phyloP scores from a whole-genome alignment of 2,329 filamentous ascomycete genomes.

The Zalaria sp. region DNA sequence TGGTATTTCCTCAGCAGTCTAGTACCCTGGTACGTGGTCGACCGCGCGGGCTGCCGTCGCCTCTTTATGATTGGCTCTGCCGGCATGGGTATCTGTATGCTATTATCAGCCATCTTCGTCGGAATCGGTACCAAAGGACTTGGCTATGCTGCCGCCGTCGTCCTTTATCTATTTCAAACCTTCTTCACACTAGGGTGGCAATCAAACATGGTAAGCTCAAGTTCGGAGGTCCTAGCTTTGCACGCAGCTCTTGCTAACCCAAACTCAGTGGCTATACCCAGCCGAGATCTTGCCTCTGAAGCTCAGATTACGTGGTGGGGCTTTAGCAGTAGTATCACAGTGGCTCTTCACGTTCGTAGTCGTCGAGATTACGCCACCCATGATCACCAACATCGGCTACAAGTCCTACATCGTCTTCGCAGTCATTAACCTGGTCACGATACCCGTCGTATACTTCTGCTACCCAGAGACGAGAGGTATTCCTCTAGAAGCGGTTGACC shows the following conservation, averaged over 20 bases:
- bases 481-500: slow-evolving; percentile 6
- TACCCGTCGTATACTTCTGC: slow-evolving; percentile 28
- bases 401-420: slow-evolving; percentile 49
- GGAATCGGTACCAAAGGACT: slow-evolving; percentile 5
- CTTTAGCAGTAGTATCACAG: slow-evolving; percentile 13
- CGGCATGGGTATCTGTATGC: slow-evolving; percentile 14
- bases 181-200: slow-evolving; percentile 19
- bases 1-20: slow-evolving; percentile 15
- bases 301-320: slow-evolving; percentile 9
- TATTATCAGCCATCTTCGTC: slow-evolving; percentile 8
- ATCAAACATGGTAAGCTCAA: slow-evolving; percentile 10
- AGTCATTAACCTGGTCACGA: slow-evolving; percentile 44
- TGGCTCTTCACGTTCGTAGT: slow-evolving; percentile 42
- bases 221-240: neutral
- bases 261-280: slow-evolving; percentile 5
- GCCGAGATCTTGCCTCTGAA: slow-evolving; percentile 11
- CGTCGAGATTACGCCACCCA: slow-evolving; percentile 51
- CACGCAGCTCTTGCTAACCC: neutral
- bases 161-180: slow-evolving; percentile 22
- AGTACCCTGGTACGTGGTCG: slow-evolving; percentile 13
- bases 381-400: slow-evolving; percentile 41
- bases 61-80: slow-evolving; percentile 14
- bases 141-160: slow-evolving; percentile 19
- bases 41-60: slow-evolving; percentile 14
- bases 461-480: slow-evolving; percentile 25